A percentile compares a stretch with the other conserved stretches of the same genome.
Conservation (phyloP, 2,329 filamentous ascomycete species). For the Chaetomium globosum region DNA sequence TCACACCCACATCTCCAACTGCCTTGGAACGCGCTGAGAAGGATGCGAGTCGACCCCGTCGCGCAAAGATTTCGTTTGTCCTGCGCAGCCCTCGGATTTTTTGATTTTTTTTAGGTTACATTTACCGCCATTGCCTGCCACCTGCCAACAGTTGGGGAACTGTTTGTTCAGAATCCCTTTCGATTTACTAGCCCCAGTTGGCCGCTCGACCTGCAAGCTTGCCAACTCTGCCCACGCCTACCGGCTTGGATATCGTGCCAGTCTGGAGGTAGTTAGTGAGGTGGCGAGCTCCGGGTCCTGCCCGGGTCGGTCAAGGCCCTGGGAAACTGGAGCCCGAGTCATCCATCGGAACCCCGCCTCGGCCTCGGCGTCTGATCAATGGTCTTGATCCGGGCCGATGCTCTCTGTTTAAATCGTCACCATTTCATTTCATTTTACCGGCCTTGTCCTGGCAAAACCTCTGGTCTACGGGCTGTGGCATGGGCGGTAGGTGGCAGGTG, state of each 20-base stretch:
- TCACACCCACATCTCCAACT: slow-evolving; percentile 12
- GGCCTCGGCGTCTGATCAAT: slow-evolving; percentile 1
- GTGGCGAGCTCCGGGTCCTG: not conserved
- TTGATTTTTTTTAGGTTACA: not conserved
- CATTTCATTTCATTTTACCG: not conserved
- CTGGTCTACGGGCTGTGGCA: not conserved
- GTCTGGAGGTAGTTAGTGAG: not conserved
- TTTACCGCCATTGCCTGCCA: not conserved
- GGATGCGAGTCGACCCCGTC: not conserved
- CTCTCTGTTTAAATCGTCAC: not conserved
- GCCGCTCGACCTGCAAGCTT: not conserved
- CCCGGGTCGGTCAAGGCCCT: not conserved
- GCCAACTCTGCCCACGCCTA: not conserved
- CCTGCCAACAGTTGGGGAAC: not conserved
- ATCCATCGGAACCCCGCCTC: slow-evolving; percentile 9
- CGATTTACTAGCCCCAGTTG: not conserved
- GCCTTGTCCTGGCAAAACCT: not conserved
- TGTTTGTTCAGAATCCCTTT: not conserved
- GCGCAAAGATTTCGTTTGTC: not conserved
- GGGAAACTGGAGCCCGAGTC: not conserved
- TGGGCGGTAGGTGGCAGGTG: not conserved
- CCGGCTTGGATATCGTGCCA: not conserved
- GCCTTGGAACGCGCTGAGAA: slow-evolving; percentile 3
- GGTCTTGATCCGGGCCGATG: not conserved
- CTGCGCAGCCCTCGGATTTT: not conserved